These are phyloP conservation scores for Monosporozyma aquatica DNA, from an alignment of 805 yeast genomes.

Conservation along the genomic window DNA sequence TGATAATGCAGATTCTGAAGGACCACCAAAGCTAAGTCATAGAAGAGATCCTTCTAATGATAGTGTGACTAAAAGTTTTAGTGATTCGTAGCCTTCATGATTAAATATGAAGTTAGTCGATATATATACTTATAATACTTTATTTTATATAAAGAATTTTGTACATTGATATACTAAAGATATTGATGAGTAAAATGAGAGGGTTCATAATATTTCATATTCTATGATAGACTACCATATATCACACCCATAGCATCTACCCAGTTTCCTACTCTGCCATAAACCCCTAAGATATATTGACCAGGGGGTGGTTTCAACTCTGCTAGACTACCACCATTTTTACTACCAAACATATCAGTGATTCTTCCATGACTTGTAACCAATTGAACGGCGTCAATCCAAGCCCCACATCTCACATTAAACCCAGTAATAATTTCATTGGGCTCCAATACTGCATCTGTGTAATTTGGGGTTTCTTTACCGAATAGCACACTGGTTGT, in stretches of 20 bases:
- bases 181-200: too few species aligned
- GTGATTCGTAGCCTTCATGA: neutral
- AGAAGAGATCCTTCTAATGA: neutral
- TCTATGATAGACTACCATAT: slow-evolving; percentile 33
- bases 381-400: slow-evolving; percentile 85
- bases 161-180: too few species aligned
- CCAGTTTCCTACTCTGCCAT: slow-evolving; percentile 66
- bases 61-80: neutral
- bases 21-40: neutral
- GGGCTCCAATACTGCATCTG: slow-evolving; percentile 45
- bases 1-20: neutral
- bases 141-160: too few species aligned
- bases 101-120: neutral
- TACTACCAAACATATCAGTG: slow-evolving; percentile 57
- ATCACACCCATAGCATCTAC: slow-evolving; percentile 63
- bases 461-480: slow-evolving; percentile 40
- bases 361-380: slow-evolving; percentile 48
- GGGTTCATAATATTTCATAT: too few species aligned
- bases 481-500: slow-evolving; percentile 36
- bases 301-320: slow-evolving; percentile 59
- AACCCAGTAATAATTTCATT: slow-evolving; percentile 58
- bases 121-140: neutral
- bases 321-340: slow-evolving; percentile 55
- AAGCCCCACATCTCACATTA: slow-evolving; percentile 63
- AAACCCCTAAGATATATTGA: slow-evolving; percentile 53